A percentile compares a stretch with the other conserved stretches of the same genome.
Evolutionary conservation across 179 eudicot genomes (phyloP).

Genomic region (Nepenthes alata): DNA sequence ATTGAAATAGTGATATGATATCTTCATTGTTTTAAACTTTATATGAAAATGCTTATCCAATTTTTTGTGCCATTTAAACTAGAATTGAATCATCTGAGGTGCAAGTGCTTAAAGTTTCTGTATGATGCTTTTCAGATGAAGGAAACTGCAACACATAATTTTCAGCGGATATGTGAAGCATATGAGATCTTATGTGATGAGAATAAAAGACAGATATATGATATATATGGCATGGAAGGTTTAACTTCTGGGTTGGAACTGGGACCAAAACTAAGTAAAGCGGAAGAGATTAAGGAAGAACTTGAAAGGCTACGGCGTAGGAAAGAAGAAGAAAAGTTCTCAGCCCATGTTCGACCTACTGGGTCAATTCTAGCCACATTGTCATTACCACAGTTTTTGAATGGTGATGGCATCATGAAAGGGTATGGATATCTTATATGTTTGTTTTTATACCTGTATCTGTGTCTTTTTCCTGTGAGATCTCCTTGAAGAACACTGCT

Average conservation of each 20-base stretch:
- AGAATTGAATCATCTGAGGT: slow-evolving; percentile 3
- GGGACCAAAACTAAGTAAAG: slow-evolving; percentile 76
- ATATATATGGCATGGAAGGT: slow-evolving; percentile 97
- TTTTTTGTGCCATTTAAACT: background rate
- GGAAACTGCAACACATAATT: slow-evolving; percentile 89
- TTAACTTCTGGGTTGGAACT: slow-evolving; percentile 85
- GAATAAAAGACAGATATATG: slow-evolving; percentile 79
- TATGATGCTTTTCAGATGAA: slow-evolving; percentile 54
- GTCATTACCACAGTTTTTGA: slow-evolving; percentile 65
- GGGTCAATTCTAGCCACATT: slow-evolving; percentile 68
- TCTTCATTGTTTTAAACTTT: no score
- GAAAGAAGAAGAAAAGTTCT: slow-evolving; percentile 52
- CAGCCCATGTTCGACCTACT: slow-evolving; percentile 53
- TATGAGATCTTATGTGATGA: slow-evolving; percentile 91
- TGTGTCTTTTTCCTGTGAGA: background rate
- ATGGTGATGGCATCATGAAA: slow-evolving; percentile 81
- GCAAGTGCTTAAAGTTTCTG: slow-evolving; percentile 2
- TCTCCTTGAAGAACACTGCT: background rate
- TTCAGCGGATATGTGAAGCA: slow-evolving; percentile 95
- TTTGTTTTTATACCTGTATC: background rate
- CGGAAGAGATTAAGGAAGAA: slow-evolving; percentile 88
- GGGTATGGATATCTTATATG: slow-evolving; percentile 36
- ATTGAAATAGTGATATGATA: no score
- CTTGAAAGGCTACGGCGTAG: slow-evolving; percentile 61
- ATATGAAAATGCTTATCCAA: background rate